Percentiles rank a stretch among this genome's conserved stretches.
Evolutionary conservation across 331 rosid species (phyloP).

Genomic region (Phaseolus coccineus): DNA sequence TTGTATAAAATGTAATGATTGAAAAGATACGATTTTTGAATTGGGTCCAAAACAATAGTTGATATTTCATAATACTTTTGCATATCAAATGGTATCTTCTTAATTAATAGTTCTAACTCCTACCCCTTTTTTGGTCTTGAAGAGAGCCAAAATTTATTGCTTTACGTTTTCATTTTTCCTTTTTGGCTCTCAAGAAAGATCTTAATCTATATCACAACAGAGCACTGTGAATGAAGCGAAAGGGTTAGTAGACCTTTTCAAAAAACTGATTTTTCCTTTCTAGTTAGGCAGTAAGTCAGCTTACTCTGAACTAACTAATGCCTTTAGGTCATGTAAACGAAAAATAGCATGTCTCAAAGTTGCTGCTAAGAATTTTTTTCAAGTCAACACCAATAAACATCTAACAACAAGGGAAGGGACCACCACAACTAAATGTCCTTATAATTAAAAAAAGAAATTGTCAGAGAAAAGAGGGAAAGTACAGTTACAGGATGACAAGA

Average conservation of each 20-base stretch:
- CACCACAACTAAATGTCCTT: not conserved
- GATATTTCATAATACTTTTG: not conserved
- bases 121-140: too few relatives aligned
- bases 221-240: not conserved
- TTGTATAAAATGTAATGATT: not conserved
- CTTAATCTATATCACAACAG: not conserved
- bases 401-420: not conserved
- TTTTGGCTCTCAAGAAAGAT: not conserved
- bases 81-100: slow-evolving; percentile 23
- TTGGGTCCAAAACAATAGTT: not conserved
- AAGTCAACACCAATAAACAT: slow-evolving; percentile 2
- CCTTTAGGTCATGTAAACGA: slow-evolving; percentile 1
- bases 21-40: not conserved
- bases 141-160: too few relatives aligned
- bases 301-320: not conserved
- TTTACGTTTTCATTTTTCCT: too few relatives aligned
- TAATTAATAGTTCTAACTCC: not conserved
- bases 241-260: slow-evolving; percentile 1
- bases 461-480: not conserved
- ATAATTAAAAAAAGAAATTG: not conserved
- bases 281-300: not conserved
- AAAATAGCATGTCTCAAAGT: not conserved
- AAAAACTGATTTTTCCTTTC: slow-evolving; percentile 1
- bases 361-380: slow-evolving; percentile 12
- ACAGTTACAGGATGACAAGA: not conserved